Percentiles rank a stretch among this genome's conserved stretches.
Conservation (phyloP, 2,329 filamentous ascomycete species). For the Magnaporthales sp. region DNA sequence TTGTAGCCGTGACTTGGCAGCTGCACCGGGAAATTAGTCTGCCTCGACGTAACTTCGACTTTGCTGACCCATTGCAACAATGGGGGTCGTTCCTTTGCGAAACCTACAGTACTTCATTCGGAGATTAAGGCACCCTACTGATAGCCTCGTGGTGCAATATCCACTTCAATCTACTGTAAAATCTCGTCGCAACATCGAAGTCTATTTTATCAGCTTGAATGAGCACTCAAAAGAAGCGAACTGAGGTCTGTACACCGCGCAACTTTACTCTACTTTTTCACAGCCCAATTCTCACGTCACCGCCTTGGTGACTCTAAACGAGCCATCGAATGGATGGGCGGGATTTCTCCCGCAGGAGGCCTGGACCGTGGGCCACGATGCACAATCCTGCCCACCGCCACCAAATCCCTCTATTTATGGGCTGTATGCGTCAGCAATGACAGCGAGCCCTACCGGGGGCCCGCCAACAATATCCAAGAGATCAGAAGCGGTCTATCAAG, state of each 20-base stretch:
- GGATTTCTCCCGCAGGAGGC: background rate
- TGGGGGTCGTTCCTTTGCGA: background rate
- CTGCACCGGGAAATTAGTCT: background rate
- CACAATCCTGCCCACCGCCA: background rate
- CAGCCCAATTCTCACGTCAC: background rate
- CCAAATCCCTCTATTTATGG: background rate
- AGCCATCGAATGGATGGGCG: background rate
- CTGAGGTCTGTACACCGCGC: background rate
- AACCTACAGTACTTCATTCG: background rate
- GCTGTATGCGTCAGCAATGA: background rate
- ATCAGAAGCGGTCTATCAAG: background rate
- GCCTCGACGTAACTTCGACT: background rate
- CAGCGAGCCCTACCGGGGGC: background rate
- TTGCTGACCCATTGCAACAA: background rate
- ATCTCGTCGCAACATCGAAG: background rate
- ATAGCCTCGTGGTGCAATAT: background rate
- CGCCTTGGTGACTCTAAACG: background rate
- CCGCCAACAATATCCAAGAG: background rate
- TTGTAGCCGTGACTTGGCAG: conserved; percentile 1
- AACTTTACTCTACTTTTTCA: background rate
- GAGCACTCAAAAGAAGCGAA: background rate
- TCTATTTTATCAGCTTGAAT: background rate
- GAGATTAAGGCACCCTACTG: background rate
- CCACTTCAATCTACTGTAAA: background rate
- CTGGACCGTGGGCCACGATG: background rate